A percentile compares a stretch with the other conserved stretches of the same genome.
phyloP scores from a whole-genome alignment of 495 filamentous ascomycete genomes.

The Cladorrhinum samala region DNA sequence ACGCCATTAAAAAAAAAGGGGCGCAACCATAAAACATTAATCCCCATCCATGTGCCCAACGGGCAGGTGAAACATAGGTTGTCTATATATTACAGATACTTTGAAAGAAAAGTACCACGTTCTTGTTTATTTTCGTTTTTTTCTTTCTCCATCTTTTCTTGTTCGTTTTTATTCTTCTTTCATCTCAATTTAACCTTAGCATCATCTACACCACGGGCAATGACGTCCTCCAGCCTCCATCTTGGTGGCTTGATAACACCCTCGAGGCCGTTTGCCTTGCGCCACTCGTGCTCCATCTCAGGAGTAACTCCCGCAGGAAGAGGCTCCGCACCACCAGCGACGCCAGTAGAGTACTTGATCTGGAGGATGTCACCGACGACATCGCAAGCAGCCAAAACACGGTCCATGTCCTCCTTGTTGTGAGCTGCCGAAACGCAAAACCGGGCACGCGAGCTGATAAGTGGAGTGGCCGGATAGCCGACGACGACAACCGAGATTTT shows the following conservation, averaged over 20 bases:
- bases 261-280: slow-evolving; percentile 49
- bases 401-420: slow-evolving; percentile 96
- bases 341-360: slow-evolving; percentile 89
- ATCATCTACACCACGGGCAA: slow-evolving; percentile 72
- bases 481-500: slow-evolving; percentile 99
- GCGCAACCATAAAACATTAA: neutral
- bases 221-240: slow-evolving; percentile 75
- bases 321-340: slow-evolving; percentile 80
- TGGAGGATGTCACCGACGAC: slow-evolving; percentile 89
- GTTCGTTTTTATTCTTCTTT: slow-evolving; percentile 4
- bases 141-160: neutral
- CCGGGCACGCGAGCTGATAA: slow-evolving; percentile 86
- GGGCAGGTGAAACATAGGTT: too few species aligned
- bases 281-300: slow-evolving; percentile 67
- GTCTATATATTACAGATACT: too few species aligned
- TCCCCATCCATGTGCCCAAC: neutral
- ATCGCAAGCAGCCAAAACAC: slow-evolving; percentile 82
- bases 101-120: too few species aligned
- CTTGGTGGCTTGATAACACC: slow-evolving; percentile 59
- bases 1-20: too few species aligned
- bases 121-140: neutral
- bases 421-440: slow-evolving; percentile 96
- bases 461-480: slow-evolving; percentile 94
- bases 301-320: slow-evolving; percentile 59
- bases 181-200: slow-evolving; percentile 64